Percentiles rank a stretch among this genome's conserved stretches.
Conservation (phyloP, 257 asterid genomes). For the Nyctanthes arbortristis region DNA sequence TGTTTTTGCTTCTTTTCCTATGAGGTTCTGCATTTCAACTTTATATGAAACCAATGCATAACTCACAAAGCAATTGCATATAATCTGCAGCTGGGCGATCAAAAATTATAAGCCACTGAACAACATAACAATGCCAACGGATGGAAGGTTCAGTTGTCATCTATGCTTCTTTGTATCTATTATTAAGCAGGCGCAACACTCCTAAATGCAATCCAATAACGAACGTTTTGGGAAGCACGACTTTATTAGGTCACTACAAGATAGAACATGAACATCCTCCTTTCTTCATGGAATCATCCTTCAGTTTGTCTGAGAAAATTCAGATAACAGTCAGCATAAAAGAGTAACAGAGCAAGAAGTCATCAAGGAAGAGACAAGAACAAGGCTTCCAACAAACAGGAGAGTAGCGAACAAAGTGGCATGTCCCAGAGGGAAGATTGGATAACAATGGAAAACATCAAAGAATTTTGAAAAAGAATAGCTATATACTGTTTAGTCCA, state of each 20-base stretch:
- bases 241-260: constrained; percentile 34
- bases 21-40: neutral
- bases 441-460: no score
- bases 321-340: neutral
- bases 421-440: neutral
- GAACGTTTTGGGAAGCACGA: constrained; percentile 28
- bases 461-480: no score
- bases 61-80: constrained; percentile 2
- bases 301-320: constrained; percentile 54
- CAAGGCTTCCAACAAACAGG: neutral
- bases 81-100: constrained; percentile 11
- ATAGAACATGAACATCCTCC: constrained; percentile 74
- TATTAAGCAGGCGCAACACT: constrained; percentile 31
- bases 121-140: constrained; percentile 7
- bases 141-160: constrained; percentile 5
- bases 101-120: constrained; percentile 13
- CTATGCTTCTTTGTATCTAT: constrained; percentile 32
- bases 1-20: neutral
- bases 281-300: constrained; percentile 55
- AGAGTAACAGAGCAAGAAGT: neutral
- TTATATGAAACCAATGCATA: neutral
- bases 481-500: neutral
- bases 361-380: neutral
- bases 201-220: constrained; percentile 32
- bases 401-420: neutral